Evolutionary conservation across 2,329 filamentous ascomycete species (phyloP), one percentile per base, ranked within the genome.

Genomic region (Rhinocladiella mackenziei): DNA sequence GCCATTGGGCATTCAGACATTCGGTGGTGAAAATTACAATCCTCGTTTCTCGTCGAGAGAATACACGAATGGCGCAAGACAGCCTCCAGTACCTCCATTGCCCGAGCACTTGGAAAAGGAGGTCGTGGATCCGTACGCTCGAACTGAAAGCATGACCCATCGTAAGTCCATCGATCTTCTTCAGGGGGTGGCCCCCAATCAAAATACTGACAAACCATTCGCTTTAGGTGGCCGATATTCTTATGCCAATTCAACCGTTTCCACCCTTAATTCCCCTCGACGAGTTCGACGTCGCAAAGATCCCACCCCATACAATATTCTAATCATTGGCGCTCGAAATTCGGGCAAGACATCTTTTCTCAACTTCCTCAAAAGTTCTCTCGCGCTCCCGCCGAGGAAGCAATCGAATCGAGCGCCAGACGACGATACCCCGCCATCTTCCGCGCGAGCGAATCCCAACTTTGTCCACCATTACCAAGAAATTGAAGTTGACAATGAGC

Each of bases 261-360:
- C 87, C 73, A 85, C 87, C 48, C 81, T 95, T 70, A 95, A 95
- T 72, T 95, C 85, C 65, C 91, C 92, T 53, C 82, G 92, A 56
- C 82, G 89, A 62, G 83, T 97, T 56, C 83, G 92, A 59, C 84
- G 91, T 72, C 83, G 92, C 71, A 97, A 95, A 74, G 92, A 98
- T 62, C 92, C 92, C 6, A 96, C 91, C 8, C 89, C 92, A 1
- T 95, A 97, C 78, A 98, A 98, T 65, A 82, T 98, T 57, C 79
- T 98, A 48, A 83, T 98, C 49, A 80, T 97, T 59, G 92, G 92
- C 48, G 84, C 88, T 37, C 83, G 86, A 48, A 84, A 83, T 65
- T 84, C 87, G 5, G 92, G 92, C 65, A 98, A 98, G 72, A 94
- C 89, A 0, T 95, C 89, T 1, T 96, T 98, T 68, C 83, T 98